Evolutionary conservation across 768 basidiomycete species (phyloP), one percentile per base, ranked within the genome.

Genomic region (Boletus pseudopeckii): DNA sequence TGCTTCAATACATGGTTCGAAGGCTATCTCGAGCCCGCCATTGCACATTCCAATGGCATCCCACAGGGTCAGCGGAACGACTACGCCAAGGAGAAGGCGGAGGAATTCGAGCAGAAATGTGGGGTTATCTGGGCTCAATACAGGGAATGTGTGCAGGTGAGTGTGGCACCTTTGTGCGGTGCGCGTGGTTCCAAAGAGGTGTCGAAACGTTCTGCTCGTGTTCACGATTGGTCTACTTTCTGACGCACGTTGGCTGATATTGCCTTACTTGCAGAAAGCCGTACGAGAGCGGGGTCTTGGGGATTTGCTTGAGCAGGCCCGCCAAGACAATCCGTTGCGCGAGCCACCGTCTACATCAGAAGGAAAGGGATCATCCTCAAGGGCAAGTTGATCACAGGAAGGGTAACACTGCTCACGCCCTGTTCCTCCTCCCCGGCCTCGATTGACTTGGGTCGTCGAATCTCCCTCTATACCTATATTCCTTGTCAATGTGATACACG

Each of bases 1-100:
- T 98, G 95, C 76, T 98, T 98, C 75, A 97, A 97, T 64, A 83
- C 88, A 8, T 98, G 95, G 96, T 94, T 99, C 62, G 94, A 97
- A 70, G 92, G 91, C 11, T 99, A 98, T 69, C 83, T 98, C 22
- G 88, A 93, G 64, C 93, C 93, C 9, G 85, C 83, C 10, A 76
- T 87, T 17, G 64, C 72, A 26, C 67, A 72, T 32, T 63, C 76
- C 51, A 71, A 76, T 14, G 71, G 72, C 15, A 61, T 73, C 24
- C 60, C 74, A 15, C 62, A 71, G 13, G 74, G 78, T 48, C 73
- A 79, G 52, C 82, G 83, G 44, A 73, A 77, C 15, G 80, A 76
- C 43, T 85, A 87, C 63, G 83, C 88, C 4, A 83, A 84, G 61
- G 72, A 80, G 54, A 95, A 94, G 71, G 90, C 92, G 6, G 86